Evolutionary conservation across 2,329 filamentous ascomycete species (phyloP).

Genomic region (Ramichloridium luteum): DNA sequence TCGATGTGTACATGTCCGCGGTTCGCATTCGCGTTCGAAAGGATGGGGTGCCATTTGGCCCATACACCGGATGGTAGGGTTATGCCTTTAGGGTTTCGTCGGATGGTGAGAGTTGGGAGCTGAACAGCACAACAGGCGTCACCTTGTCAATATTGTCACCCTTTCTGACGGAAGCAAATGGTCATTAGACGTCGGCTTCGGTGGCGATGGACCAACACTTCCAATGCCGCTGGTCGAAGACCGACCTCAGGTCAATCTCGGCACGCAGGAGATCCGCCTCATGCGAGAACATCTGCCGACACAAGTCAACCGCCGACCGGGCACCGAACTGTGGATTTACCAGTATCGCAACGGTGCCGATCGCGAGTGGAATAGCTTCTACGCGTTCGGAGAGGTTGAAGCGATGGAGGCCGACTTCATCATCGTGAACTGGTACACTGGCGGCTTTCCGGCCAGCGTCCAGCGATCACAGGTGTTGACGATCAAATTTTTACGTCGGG

Average conservation of each 20-base stretch:
- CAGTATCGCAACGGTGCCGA: conserved; percentile 27
- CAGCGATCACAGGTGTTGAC: conserved; percentile 44
- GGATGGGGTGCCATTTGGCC: conserved; percentile 14
- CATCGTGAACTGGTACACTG: conserved; percentile 47
- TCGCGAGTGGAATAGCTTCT: conserved; percentile 46
- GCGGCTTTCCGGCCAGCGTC: conserved; percentile 33
- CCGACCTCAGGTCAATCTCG: conserved; percentile 25
- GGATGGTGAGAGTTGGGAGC: background rate
- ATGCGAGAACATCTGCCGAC: conserved; percentile 15
- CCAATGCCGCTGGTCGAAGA: conserved; percentile 45
- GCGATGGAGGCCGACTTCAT: conserved; percentile 49
- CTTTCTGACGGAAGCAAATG: conserved; percentile 39
- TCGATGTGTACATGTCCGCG: conserved; percentile 28
- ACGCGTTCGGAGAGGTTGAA: conserved; percentile 53
- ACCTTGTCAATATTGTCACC: conserved; percentile 32
- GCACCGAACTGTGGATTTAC: conserved; percentile 34
- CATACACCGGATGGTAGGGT: conserved; percentile 12
- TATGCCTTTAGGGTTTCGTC: conserved; percentile 4
- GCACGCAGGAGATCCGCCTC: conserved; percentile 15
- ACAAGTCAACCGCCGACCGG: conserved; percentile 10
- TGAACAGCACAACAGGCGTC: conserved; percentile 16
- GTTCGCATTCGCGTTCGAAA: conserved; percentile 19
- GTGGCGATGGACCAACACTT: conserved; percentile 46
- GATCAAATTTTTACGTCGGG: conserved; percentile 33
- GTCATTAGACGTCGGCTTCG: conserved; percentile 52